Evolutionary conservation across 192 early-diverging fungal genomes (phyloP).

Genomic region (Bifiguratus adelaidae): DNA sequence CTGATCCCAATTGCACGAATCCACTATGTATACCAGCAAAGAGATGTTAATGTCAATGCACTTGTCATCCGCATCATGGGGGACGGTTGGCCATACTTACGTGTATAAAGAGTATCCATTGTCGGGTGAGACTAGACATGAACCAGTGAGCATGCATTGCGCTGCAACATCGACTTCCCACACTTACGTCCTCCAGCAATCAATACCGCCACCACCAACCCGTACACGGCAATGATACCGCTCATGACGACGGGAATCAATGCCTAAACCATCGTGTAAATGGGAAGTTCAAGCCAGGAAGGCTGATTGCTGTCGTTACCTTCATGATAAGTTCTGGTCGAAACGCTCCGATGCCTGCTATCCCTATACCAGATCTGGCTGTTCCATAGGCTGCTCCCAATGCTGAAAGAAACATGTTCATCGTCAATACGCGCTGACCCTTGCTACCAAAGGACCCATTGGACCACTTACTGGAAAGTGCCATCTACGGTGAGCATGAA

Average conservation of each 20-base stretch:
- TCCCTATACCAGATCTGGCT: conserved; percentile 83
- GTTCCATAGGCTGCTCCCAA: conserved; percentile 91
- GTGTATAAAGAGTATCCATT: conserved; percentile 38
- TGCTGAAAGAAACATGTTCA: conserved; percentile 30
- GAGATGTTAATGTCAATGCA: not conserved
- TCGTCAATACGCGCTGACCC: not conserved
- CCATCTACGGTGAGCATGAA: conserved; percentile 6
- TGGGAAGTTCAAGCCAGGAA: not conserved
- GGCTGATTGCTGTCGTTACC: conserved; percentile 2
- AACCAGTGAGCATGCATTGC: not conserved
- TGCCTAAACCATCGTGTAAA: conserved; percentile 13
- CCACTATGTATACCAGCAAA: conserved; percentile 19
- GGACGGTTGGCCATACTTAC: conserved; percentile 8
- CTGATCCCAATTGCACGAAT: conserved; percentile 74
- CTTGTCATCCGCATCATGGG: not conserved
- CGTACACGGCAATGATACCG: conserved; percentile 99
- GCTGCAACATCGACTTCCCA: not conserved
- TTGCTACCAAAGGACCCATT: not conserved
- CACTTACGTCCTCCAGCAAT: conserved; percentile 70
- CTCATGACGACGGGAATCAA: conserved; percentile 95
- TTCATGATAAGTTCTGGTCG: conserved; percentile 85
- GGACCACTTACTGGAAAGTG: conserved; percentile 13
- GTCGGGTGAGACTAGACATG: conserved; percentile 8
- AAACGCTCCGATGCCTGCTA: conserved; percentile 77
- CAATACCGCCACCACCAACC: conserved; percentile 92